Base-by-base conservation (phyloP, 1,139 yeast species). In the Taphrina pruni region DNA sequence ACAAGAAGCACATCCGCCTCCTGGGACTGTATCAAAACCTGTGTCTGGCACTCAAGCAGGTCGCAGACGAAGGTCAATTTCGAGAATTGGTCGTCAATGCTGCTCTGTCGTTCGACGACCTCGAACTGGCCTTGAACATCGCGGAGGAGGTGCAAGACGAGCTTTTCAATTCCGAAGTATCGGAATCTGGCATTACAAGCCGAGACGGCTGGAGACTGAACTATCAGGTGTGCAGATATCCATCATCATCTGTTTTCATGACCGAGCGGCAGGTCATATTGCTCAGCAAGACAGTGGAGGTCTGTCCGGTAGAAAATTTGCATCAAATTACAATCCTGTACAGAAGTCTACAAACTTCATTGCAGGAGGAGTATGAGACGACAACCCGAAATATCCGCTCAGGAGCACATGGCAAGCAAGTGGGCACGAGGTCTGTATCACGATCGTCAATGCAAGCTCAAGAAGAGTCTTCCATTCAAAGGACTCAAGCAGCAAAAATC, bases 221-320 rank as follows among this genome's bases (percentile, higher is more conserved):
- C n/a, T 64, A 64, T 38, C 67, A 55, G 39, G 67, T 55, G 20
- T 54, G 61, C 56, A 54, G 43, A 39, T 64, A 64, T 46, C 67
- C 67, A 9, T 20, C 61, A 14, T 58, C 56, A 8, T 26, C 43
- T 8, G 38, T 21, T n/a, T n/a, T 38, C 6, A 20, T 48, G n/a
- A 52, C 35, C 38, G 32, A 36, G 11, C 43, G 46, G 6, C 67
- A 64, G n/a, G n/a, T 56, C 20, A 14, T 7, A 6, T 14, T 64
- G 26, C 46, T 64, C 20, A 48, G 60, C 38, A 38, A 48, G 26
- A 58, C 67, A 7, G 50, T 55, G 6, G 55, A 32, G 7, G 5
- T 11, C 14, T 64, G 61, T 38, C 67, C 67, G 20, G 38, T 20
- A 20, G 61, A 54, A 8, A 56, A 57, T 21, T 6, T 64, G 8